phyloP scores from a whole-genome alignment of 2,329 filamentous ascomycete species.

The Verticillium klebahnii region DNA sequence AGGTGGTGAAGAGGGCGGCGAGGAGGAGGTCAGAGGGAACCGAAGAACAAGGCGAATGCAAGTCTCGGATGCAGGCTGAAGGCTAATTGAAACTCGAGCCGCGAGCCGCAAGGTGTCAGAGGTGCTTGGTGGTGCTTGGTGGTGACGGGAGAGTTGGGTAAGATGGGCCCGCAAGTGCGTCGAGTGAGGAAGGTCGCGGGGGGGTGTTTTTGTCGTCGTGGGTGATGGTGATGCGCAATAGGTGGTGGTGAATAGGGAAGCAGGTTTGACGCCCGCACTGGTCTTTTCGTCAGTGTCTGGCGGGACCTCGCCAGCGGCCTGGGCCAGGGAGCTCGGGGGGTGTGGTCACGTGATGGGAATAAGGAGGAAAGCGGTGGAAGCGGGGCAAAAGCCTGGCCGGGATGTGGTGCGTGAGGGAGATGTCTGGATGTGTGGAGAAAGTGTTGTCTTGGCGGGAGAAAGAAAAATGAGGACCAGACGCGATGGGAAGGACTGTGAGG shows the following conservation, averaged over 20 bases:
- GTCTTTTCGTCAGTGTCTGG: background rate
- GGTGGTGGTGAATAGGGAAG: background rate
- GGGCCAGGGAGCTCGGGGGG: background rate
- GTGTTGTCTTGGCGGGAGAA: background rate
- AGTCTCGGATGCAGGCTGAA: background rate
- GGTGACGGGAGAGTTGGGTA: background rate
- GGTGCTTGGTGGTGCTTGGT: background rate
- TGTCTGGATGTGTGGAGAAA: background rate
- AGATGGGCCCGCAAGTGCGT: background rate
- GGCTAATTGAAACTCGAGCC: background rate
- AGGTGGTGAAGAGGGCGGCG: background rate
- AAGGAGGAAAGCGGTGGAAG: background rate
- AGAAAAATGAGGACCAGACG: too few relatives aligned
- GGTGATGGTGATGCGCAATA: constrained; percentile 1
- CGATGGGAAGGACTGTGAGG: too few relatives aligned
- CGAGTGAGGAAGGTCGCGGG: background rate
- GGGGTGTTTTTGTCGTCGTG: background rate
- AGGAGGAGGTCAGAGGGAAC: background rate
- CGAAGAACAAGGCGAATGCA: background rate
- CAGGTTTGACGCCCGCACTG: background rate
- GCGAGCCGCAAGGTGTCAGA: background rate
- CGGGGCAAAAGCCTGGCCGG: background rate
- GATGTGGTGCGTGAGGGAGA: background rate
- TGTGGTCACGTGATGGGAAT: background rate
- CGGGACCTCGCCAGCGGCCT: background rate